Percentiles rank a stretch among this genome's conserved stretches.
Conservation (phyloP, 2,329 filamentous ascomycete species). For the Penicillium brasilianum region DNA sequence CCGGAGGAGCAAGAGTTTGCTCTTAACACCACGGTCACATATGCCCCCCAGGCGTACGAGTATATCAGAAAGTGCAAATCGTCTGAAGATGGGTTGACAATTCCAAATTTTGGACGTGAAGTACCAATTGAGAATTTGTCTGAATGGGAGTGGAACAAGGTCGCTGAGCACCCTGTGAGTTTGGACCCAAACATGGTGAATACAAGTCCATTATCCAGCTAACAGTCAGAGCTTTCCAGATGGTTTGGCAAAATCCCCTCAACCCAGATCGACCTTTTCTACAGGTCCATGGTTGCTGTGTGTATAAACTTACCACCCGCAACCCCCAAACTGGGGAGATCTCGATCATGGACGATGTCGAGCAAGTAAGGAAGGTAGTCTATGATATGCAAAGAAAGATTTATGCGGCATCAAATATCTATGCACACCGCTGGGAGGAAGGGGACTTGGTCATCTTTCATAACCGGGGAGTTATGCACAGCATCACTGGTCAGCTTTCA, state of each 20-base stretch:
- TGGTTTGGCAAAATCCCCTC: constrained; percentile 19
- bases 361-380: no score
- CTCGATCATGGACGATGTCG: no score
- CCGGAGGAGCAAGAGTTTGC: constrained; percentile 18
- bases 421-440: constrained; percentile 21
- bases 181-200: background rate
- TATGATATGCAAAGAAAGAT: constrained; percentile 11
- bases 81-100: constrained; percentile 15
- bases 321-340: constrained; percentile 12
- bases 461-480: constrained; percentile 21
- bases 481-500: constrained; percentile 20
- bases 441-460: constrained; percentile 23
- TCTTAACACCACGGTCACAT: constrained; percentile 19
- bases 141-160: constrained; percentile 15
- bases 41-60: constrained; percentile 15
- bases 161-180: constrained; percentile 20
- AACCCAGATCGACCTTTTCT: constrained; percentile 19
- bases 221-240: background rate
- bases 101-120: constrained; percentile 11
- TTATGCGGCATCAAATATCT: constrained; percentile 19
- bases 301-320: constrained; percentile 18
- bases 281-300: constrained; percentile 19
- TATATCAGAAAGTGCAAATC: constrained; percentile 19
- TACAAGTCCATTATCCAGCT: background rate
- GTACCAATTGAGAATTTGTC: constrained; percentile 14